phyloP scores from a whole-genome alignment of 306 rosid genomes.

The Rosa chinensis region DNA sequence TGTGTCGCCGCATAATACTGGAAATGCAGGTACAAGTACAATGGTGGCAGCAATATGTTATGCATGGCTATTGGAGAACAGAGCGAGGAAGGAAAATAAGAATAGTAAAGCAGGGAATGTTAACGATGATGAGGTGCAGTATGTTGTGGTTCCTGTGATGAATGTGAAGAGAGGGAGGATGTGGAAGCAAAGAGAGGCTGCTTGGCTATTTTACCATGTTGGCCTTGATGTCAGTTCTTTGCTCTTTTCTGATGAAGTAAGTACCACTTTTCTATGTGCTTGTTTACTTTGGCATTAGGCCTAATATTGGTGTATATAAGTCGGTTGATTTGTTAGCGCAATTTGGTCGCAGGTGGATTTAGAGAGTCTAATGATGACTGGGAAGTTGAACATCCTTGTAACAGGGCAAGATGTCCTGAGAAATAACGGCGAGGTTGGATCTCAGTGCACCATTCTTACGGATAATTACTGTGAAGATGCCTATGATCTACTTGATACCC shows the following conservation, averaged over 20 bases:
- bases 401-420: conserved; percentile 69
- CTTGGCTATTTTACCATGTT: conserved; percentile 84
- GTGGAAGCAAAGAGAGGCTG: conserved; percentile 75
- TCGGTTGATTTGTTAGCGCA: conserved; percentile 22
- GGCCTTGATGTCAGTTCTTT: conserved; percentile 65
- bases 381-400: conserved; percentile 54
- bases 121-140: conserved; percentile 26
- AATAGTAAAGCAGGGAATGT: conserved; percentile 13
- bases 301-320: not conserved
- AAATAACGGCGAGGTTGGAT: conserved; percentile 68
- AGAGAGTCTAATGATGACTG: conserved; percentile 64
- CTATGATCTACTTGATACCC: conserved; percentile 75
- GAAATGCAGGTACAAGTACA: conserved; percentile 67
- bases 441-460: conserved; percentile 77
- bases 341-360: conserved; percentile 58
- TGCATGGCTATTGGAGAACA: conserved; percentile 65
- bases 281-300: not conserved
- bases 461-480: conserved; percentile 93
- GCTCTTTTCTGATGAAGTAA: conserved; percentile 76
- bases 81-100: conserved; percentile 37
- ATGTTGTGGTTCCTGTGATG: conserved; percentile 66
- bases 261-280: not conserved
- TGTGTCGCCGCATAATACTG: not conserved
- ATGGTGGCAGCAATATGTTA: conserved; percentile 86
- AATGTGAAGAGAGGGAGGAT: conserved; percentile 59